Evolutionary conservation across 805 yeast species (phyloP).

Genomic region (Candida nanaspora): DNA sequence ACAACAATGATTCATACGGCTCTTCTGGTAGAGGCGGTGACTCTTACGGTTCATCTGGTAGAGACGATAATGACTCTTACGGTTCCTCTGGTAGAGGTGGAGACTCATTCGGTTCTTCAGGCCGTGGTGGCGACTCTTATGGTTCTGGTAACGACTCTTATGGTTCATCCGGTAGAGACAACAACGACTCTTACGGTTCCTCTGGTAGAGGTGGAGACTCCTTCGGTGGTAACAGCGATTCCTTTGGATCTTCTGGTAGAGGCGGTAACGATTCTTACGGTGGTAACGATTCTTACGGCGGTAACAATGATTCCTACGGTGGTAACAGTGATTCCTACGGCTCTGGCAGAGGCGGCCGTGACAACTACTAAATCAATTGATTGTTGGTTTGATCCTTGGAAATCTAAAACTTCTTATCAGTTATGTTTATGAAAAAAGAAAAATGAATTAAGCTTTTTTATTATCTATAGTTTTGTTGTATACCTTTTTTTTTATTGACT

Average conservation of each 20-base stretch:
- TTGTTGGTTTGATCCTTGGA: too few species aligned
- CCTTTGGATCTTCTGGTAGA: slow-evolving; percentile 14
- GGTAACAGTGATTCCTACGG: slow-evolving; percentile 28
- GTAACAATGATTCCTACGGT: slow-evolving; percentile 23
- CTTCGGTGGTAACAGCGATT: slow-evolving; percentile 10
- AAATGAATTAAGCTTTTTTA: too few species aligned
- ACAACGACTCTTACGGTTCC: slow-evolving; percentile 25
- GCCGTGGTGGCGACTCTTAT: slow-evolving; percentile 18
- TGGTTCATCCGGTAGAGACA: slow-evolving; percentile 17
- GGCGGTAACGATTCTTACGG: slow-evolving; percentile 20
- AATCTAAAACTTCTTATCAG: too few species aligned
- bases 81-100: slow-evolving; percentile 14
- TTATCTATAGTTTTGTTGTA: too few species aligned
- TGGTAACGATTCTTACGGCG: slow-evolving; percentile 28
- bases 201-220: slow-evolving; percentile 11
- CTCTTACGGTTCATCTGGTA: slow-evolving; percentile 11
- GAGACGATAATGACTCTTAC: slow-evolving; percentile 18
- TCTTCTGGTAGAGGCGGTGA: slow-evolving; percentile 17
- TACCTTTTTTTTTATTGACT: too few species aligned
- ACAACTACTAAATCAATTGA: not conserved
- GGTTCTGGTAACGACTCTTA: slow-evolving; percentile 24
- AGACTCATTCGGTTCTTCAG: slow-evolving; percentile 21
- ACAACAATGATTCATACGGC: slow-evolving; percentile 21
- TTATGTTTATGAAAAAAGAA: too few species aligned
- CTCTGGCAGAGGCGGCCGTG: slow-evolving; percentile 7